Percentiles rank a stretch among this genome's conserved stretches.
These are phyloP conservation scores for Chaetomiaceae sp. DNA, from an alignment of 2,329 filamentous ascomycete species.

Conservation along the genomic window DNA sequence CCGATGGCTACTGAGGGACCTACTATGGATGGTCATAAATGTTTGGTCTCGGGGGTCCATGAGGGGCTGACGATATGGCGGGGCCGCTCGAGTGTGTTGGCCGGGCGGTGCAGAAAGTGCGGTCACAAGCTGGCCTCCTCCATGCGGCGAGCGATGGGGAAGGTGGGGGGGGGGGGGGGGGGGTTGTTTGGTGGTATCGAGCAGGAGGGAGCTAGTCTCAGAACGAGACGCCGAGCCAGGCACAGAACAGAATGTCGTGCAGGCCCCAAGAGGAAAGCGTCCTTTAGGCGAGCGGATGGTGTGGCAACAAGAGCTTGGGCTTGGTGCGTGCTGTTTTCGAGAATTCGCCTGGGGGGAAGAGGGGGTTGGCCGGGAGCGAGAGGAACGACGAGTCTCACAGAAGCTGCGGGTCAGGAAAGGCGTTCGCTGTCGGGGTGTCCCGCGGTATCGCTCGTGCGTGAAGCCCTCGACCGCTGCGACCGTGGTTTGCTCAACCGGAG, in stretches of 20 bases:
- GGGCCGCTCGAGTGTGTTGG: slow-evolving; percentile 20
- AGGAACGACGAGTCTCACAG: slow-evolving; percentile 6
- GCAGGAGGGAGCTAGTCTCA: slow-evolving; percentile 17
- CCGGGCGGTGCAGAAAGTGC: slow-evolving; percentile 12
- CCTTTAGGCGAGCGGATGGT: no score
- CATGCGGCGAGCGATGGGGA: slow-evolving; percentile 17
- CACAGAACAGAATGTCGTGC: slow-evolving; percentile 10
- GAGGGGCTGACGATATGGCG: slow-evolving; percentile 26
- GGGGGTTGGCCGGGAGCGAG: slow-evolving; percentile 9
- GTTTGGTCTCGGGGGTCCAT: slow-evolving; percentile 80
- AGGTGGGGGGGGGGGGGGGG: no score
- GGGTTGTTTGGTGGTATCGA: slow-evolving; percentile 13
- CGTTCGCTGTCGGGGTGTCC: slow-evolving; percentile 13
- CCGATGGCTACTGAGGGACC: no score
- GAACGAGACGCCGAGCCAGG: slow-evolving; percentile 14
- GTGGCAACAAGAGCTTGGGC: not conserved
- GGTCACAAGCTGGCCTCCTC: slow-evolving; percentile 21
- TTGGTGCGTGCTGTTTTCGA: slow-evolving; percentile 4
- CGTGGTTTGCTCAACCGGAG: slow-evolving; percentile 15
- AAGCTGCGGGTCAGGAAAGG: slow-evolving; percentile 9
- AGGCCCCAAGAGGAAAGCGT: slow-evolving; percentile 1
- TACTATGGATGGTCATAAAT: slow-evolving; percentile 87
- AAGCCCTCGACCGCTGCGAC: slow-evolving; percentile 33
- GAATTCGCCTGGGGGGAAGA: slow-evolving; percentile 4
- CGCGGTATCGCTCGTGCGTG: slow-evolving; percentile 12